A percentile compares a stretch with the other conserved stretches of the same genome.
Conservation (phyloP, 169 alveolate genomes). For the Cyclospora cayetanensis region DNA sequence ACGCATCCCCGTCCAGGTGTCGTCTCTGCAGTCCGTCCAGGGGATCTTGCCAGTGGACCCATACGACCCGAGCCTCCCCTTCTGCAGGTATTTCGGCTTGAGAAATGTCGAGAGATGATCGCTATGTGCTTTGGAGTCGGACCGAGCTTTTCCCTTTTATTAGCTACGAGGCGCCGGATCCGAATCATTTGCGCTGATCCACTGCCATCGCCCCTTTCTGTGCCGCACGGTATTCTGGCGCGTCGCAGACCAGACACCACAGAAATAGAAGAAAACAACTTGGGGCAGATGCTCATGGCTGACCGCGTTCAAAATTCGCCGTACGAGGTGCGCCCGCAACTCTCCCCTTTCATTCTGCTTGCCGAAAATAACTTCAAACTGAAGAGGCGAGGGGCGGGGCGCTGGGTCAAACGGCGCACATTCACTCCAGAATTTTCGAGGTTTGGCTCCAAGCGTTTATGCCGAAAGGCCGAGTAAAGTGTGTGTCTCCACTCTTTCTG, state of each 20-base stretch:
- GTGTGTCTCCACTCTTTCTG: not conserved
- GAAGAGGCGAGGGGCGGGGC: no score
- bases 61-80: conserved; percentile 46
- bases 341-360: no score
- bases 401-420: no score
- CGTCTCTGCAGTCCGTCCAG: conserved; percentile 70
- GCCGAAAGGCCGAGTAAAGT: no score
- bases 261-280: conserved; percentile 56
- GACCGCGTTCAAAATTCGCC: conserved; percentile 70
- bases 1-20: conserved; percentile 51
- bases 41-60: conserved; percentile 70
- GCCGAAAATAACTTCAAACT: no score
- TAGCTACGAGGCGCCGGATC: no score
- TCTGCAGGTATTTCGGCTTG: conserved; percentile 66
- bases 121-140: not conserved
- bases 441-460: no score
- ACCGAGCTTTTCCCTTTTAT: no score
- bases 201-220: not conserved
- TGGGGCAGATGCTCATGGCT: conserved; percentile 66
- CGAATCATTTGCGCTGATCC: no score
- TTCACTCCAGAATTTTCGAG: no score
- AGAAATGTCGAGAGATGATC: not conserved
- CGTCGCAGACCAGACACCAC: conserved; percentile 41
- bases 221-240: not conserved
- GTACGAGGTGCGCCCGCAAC: conserved; percentile 59